These are phyloP conservation scores for Colletotrichum musicola DNA, from an alignment of 2,329 filamentous ascomycete species.

Conservation along the genomic window DNA sequence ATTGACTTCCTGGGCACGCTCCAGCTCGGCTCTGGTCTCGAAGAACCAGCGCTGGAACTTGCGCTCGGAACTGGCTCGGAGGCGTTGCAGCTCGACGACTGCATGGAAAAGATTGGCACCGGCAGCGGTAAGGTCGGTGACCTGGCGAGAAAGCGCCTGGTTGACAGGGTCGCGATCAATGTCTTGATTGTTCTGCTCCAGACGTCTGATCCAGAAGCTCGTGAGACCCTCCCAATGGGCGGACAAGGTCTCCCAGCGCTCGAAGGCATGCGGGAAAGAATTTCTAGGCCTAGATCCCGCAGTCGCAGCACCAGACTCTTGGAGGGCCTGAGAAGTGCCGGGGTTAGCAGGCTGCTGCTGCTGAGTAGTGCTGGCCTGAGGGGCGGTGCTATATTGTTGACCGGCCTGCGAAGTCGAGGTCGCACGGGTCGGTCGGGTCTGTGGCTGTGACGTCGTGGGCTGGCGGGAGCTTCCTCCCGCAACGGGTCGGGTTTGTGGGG, in stretches of 20 bases:
- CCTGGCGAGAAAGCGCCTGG: conserved; percentile 90
- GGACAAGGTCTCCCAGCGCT: conserved; percentile 96
- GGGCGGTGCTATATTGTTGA: conserved; percentile 42
- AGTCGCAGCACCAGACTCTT: conserved; percentile 47
- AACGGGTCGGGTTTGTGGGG: conserved; percentile 38
- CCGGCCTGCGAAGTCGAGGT: conserved; percentile 44
- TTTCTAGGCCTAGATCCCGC: conserved; percentile 65
- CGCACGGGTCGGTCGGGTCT: conserved; percentile 39
- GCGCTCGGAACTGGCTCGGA: conserved; percentile 93
- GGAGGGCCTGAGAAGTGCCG: conserved; percentile 45
- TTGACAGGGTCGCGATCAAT: conserved; percentile 85
- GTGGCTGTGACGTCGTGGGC: conserved; percentile 38
- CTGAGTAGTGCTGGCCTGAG: conserved; percentile 42
- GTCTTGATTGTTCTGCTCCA: conserved; percentile 91
- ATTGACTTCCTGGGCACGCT: conserved; percentile 85
- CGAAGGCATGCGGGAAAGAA: conserved; percentile 95
- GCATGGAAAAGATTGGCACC: conserved; percentile 98
- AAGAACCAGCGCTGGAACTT: conserved; percentile 99
- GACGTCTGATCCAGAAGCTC: conserved; percentile 93
- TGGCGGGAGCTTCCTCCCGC: conserved; percentile 45
- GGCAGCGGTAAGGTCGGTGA: conserved; percentile 96
- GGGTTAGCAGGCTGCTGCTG: conserved; percentile 34
- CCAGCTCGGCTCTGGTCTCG: conserved; percentile 89
- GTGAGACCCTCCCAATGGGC: conserved; percentile 98
- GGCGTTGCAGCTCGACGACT: conserved; percentile 92